Conservation (phyloP, 2,329 filamentous ascomycete species). For the Stemphylium lycopersici region DNA sequence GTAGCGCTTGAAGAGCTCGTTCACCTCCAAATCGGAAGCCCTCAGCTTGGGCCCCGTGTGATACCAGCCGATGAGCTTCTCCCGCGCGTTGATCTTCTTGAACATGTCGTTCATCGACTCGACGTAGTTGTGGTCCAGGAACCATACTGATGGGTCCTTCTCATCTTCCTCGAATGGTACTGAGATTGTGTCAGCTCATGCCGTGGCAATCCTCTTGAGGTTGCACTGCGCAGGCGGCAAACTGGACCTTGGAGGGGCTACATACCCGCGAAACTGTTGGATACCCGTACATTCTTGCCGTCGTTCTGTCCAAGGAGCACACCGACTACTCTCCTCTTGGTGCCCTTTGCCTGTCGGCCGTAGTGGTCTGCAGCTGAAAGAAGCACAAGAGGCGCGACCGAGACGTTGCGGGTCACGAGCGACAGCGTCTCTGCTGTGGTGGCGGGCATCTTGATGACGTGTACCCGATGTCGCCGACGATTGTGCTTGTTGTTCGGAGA, state of each 20-base stretch:
- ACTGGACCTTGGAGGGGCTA: slow-evolving; percentile 17
- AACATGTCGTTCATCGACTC: slow-evolving; percentile 99
- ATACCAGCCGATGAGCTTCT: slow-evolving; percentile 99
- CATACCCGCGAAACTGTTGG: slow-evolving; percentile 97
- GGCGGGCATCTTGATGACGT: slow-evolving; percentile 73
- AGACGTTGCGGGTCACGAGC: slow-evolving; percentile 92
- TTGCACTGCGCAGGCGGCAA: slow-evolving; percentile 19
- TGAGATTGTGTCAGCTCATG: slow-evolving; percentile 50
- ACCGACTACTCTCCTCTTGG: slow-evolving; percentile 83
- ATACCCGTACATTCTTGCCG: slow-evolving; percentile 93
- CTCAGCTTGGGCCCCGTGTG: slow-evolving; percentile 97
- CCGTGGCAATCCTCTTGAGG: slow-evolving; percentile 6
- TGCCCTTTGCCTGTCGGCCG: slow-evolving; percentile 89
- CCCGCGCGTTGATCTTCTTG: slow-evolving; percentile 98
- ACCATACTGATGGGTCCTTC: slow-evolving; percentile 98
- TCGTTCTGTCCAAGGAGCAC: slow-evolving; percentile 95
- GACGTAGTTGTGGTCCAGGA: slow-evolving; percentile 98
- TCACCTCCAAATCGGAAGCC: slow-evolving; percentile 97
- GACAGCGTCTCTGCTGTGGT: slow-evolving; percentile 96
- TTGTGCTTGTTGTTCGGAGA: slow-evolving; percentile 2
- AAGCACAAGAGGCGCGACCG: slow-evolving; percentile 95
- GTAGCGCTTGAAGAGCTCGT: slow-evolving; percentile 99
- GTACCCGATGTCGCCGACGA: slow-evolving; percentile 11
- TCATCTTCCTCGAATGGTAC: slow-evolving; percentile 99
- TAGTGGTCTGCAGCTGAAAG: slow-evolving; percentile 99